Base-by-base conservation (phyloP, 805 yeast genomes). In the Brettanomyces naardenensis region DNA sequence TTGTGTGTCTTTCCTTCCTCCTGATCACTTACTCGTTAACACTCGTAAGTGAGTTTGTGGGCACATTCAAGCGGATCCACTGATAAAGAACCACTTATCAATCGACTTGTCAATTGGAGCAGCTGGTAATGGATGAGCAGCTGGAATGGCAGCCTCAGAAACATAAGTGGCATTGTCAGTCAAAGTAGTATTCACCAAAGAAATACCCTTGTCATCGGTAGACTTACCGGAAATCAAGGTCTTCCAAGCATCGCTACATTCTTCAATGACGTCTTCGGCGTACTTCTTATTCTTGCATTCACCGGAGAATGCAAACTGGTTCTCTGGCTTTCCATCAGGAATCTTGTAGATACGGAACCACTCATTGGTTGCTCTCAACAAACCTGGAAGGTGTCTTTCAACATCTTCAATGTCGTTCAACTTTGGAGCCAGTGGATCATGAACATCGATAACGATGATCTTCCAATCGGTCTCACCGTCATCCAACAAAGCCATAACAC, bases 341-440 rank as follows among this genome's bases (percentile, higher is more conserved):
- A 88, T 75, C 67, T 92, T 92, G 79, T 92, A 92, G 65, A 89
- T 88, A 63, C 94, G 83, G 79, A 92, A 92, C 98, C 98, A 92
- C 66, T 85, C 95, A 64, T 88, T 80, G 42, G 97, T 92, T 48
- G 95, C 83, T 61, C 95, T 84, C 58, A 92, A 69, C 42, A 92
- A 71, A 39, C 96, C 96, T 43, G 98, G 98, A 64, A 89, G 78
- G 60, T 82, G 80, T 55, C 73, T 75, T 63, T 76, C 88, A 46
- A 92, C 95, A 55, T 92, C 97, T 64, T 84, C 90, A 51, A 92
- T 78, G 62, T 88, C 96, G 59, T 81, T 75, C 54, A 92, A 68
- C 66, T 88, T 81, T 42, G 82, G 58, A 44, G 97, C 95, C 52
- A 89, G 73, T 49, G 95, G 95, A 61, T 92, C 98, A 50, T 78